Evolutionary conservation across 805 yeast species (phyloP), one percentile per base, ranked within the genome.

Genomic region (Lachancea kluyveri): DNA sequence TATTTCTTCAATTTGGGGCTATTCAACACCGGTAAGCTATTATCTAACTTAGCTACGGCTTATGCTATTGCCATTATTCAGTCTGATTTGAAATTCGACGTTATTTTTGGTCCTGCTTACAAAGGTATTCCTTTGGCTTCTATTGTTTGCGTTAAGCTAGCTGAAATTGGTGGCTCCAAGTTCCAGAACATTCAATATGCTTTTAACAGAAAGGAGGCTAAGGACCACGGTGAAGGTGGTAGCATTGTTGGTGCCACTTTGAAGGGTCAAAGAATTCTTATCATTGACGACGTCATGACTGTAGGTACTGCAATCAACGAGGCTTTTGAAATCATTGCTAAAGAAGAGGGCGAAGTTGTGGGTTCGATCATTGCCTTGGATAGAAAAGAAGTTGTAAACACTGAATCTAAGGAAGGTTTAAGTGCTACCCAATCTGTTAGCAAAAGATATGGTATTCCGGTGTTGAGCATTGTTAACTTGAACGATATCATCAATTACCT

Each of bases 141-240:
- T 4, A 72, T 90, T 40, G 86, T 96, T 10, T 86, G 83, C 37
- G 90, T 92, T 37, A 90, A 92, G 60, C 69, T 92, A 39, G 92
- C 90, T 21, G 97, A 92, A 62, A 67, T 87, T 45, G 92, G 85
- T 37, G 85, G 86, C n/a, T 74, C 72, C 35, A 78, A 79, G 52
- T 87, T 75, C 52, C 76, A 74, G 31, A 58, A 75, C 39, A 65
- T 85, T 29, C 86, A 85, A 27, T 92, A 88, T 58, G 77, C 96
- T n/a, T 90, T 86, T 70, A 90, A 90, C 70, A 78, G 98, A 60
- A 92, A 90, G 64, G 96, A 87, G 61, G 81, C 82, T 67, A 90
- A 90, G 64, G 96, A 88, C 55, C 98, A 90, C 55, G 98, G 98
- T 35, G 98, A 90, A 65, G 98, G 97, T 45, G 98, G 98, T 9